Percentiles rank a stretch among this genome's conserved stretches.
phyloP scores from a whole-genome alignment of 129 eudicot species.

The Helianthus annuus region HanXRQr2.0-SUNRISE NC_035437.2:92626782-92627281 shows the following conservation, averaged over 20 bases:
- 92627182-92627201: constrained; percentile 47
- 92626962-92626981: constrained; percentile 58
- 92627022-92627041: constrained; percentile 55
- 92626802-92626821: constrained; percentile 9
- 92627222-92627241: constrained; percentile 54
- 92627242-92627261: constrained; percentile 54
- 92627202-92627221: constrained; percentile 41
- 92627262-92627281: constrained; percentile 52
- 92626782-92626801: constrained; percentile 37
- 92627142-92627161: constrained; percentile 53
- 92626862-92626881: constrained; percentile 28
- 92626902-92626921: constrained; percentile 43
- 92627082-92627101: constrained; percentile 56
- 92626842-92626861: constrained; percentile 48
- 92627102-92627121: constrained; percentile 49
- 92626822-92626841: constrained; percentile 40
- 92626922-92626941: constrained; percentile 61
- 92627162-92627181: constrained; percentile 47
- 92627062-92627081: constrained; percentile 61
- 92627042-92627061: constrained; percentile 55
- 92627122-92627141: constrained; percentile 63
- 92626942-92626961: constrained; percentile 53
- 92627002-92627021: constrained; percentile 60
- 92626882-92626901: constrained; percentile 34
- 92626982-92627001: constrained; percentile 53